Evolutionary conservation across 2,329 filamentous ascomycete species (phyloP).

Genomic region (Colletotrichum sp.): DNA sequence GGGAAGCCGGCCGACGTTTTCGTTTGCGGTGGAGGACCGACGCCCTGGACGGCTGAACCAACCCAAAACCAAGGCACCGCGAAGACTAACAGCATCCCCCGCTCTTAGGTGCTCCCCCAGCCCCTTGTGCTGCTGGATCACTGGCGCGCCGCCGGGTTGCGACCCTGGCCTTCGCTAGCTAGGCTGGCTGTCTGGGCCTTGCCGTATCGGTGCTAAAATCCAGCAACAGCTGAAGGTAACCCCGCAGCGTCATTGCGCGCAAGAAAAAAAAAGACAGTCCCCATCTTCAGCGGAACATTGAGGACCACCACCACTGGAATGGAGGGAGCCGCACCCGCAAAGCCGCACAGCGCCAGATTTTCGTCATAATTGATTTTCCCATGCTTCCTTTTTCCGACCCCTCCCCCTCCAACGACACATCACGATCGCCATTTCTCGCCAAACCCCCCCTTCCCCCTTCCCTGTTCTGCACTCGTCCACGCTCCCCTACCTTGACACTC

Average conservation of each 20-base stretch:
- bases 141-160: slow-evolving; percentile 10
- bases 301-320: slow-evolving; percentile 4
- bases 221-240: not conserved
- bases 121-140: slow-evolving; percentile 6
- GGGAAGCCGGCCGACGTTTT: not conserved
- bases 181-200: not conserved
- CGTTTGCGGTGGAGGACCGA: not conserved
- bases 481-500: not conserved
- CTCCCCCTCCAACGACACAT: not conserved
- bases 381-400: not conserved
- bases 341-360: not conserved
- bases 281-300: slow-evolving; percentile 21
- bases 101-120: not conserved
- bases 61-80: not conserved
- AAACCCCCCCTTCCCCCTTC: not conserved
- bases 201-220: not conserved
- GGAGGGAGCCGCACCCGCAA: slow-evolving; percentile 3
- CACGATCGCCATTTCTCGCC: not conserved
- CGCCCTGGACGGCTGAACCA: not conserved
- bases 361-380: not conserved
- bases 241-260: slow-evolving; percentile 6
- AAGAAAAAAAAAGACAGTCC: not conserved
- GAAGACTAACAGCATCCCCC: not conserved
- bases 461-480: not conserved
- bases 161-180: slow-evolving; percentile 1